Percentiles rank a stretch among this genome's conserved stretches.
These are phyloP conservation scores for Pleurotus pulmonarius DNA, from an alignment of 768 basidiomycete genomes.

Conservation along the genomic window DNA sequence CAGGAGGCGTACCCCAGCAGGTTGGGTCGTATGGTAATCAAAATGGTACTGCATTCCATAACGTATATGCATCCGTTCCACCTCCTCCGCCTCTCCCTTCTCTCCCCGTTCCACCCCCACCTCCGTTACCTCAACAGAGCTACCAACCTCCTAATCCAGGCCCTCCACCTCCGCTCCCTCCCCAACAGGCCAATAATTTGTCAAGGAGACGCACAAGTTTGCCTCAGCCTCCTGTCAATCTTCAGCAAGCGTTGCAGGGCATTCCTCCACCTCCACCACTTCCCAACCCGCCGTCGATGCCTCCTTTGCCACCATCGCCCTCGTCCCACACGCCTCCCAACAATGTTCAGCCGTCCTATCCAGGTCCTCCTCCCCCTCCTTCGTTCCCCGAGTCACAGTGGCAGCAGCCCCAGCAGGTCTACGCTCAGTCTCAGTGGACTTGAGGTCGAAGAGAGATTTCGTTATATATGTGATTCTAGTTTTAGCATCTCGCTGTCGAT, in stretches of 20 bases:
- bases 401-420: slow-evolving; percentile 26
- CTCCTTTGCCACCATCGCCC: slow-evolving; percentile 21
- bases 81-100: slow-evolving; percentile 30
- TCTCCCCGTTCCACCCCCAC: slow-evolving; percentile 16
- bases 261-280: slow-evolving; percentile 36
- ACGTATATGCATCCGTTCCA: slow-evolving; percentile 27
- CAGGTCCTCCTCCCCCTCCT: slow-evolving; percentile 38
- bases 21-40: slow-evolving; percentile 23
- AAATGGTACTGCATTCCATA: slow-evolving; percentile 19
- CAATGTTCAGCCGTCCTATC: slow-evolving; percentile 27
- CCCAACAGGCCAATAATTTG: slow-evolving; percentile 14
- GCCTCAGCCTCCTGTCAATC: slow-evolving; percentile 44
- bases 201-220: slow-evolving; percentile 44
- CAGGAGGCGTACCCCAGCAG: slow-evolving; percentile 19
- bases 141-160: slow-evolving; percentile 16
- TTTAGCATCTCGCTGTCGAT: not conserved
- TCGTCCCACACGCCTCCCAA: slow-evolving; percentile 20
- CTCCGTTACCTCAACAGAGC: slow-evolving; percentile 18
- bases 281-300: slow-evolving; percentile 23
- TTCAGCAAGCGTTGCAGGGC: slow-evolving; percentile 28
- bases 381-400: slow-evolving; percentile 26
- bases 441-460: not conserved
- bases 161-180: slow-evolving; percentile 28
- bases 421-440: slow-evolving; percentile 3
- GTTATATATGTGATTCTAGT: not conserved